Base-by-base conservation (phyloP, 176 grass and related monocot species). In the Zoysia pacifica region DNA sequence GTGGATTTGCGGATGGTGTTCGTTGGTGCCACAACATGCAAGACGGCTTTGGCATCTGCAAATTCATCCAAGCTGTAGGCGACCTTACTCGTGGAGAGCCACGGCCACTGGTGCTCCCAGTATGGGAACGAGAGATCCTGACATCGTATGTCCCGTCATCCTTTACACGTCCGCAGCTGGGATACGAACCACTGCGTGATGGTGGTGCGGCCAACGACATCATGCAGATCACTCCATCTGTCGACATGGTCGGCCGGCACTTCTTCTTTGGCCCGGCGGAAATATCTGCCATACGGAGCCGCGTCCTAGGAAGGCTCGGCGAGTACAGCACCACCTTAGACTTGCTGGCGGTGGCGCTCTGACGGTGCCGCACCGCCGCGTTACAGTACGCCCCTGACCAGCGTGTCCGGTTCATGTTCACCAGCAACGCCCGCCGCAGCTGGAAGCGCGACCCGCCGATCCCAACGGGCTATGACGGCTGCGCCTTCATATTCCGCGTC, bases 261-360 rank as follows among this genome's bases (percentile, higher is more conserved):
- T 84, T 84, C 68, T 68, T 88, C 86, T 85, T 89, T 46, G 87
- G 87, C 9, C 72, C 70, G 41, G 80, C 62, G n/a, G 75, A 89
- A 51, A 48, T 89, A 9, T n/a, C 66, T 8, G 66, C 4, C 66
- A 43, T n/a, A n/a, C n/a, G n/a, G n/a, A 9, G 41, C 43, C 16
- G 2, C 3, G 43, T 69, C 65, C 13, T 41, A 18, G 65, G 8
- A 8, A 2, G 16, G 5, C 3, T 69, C 41, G 66, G 15, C 18
- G 7, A 7, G 43, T 20, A 44, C 43, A 5, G 66, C 42, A 47
- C 66, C 43, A 9, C 10, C 18, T 69, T 69, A 4, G 66, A 69
- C 8, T 7, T 69, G 0, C 66, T 69, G 3, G n/a, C 43, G 9
- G 67, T 43, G 8, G 18, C 43, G 67, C 4, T 48, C 8, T 69